Evolutionary conservation across 176 grass and related monocot species (phyloP), one percentile per base, ranked within the genome.

Genomic region (Ensete glaucum): DNA sequence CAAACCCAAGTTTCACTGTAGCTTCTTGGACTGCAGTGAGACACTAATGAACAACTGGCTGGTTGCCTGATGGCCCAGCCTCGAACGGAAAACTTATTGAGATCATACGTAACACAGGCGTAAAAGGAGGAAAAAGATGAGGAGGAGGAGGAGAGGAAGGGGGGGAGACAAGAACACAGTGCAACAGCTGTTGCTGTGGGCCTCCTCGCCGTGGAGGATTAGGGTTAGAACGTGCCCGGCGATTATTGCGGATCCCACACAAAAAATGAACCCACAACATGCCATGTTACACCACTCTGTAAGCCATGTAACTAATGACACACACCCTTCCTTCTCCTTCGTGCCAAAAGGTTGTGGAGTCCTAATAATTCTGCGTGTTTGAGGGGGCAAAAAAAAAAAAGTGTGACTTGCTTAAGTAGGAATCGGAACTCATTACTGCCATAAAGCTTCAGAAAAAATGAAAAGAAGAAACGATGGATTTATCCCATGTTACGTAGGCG

Each of bases 171-270:
- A 23, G 29, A 76, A 60, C 56, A 24, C 56, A 62, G 34, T 76
- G 5, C 29, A 62, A 64, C 74, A 76, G 56, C 58, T 51, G 74
- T 63, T 62, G 29, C 12, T 56, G 16, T 50, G 74, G 57, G 72
- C 9, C 72, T 12, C 14, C 49, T 20, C n/a, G 50, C 19, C 8
- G 50, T 1, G 20, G 50, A 11, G 34, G 48, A 15, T 12, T 20
- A 7, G 67, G 53, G 5, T 21, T 27, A 53, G 22, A 74, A 74
- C 74, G 58, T 64, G 74, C 43, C 74, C 34, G 74, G 58, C 74
- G 74, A 63, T 23, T 76, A 76, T 64, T 19, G 74, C 74, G 74
- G 74, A 64, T 76, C 74, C 74, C 74, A 76, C 74, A n/a, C 34
- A 64, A 62, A 76, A 76, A 54, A 54, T 56, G 54, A 62, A 76